These are phyloP conservation scores for Penicillium digitatum DNA, from an alignment of 2,329 filamentous ascomycete genomes.

Conservation along the genomic window DNA sequence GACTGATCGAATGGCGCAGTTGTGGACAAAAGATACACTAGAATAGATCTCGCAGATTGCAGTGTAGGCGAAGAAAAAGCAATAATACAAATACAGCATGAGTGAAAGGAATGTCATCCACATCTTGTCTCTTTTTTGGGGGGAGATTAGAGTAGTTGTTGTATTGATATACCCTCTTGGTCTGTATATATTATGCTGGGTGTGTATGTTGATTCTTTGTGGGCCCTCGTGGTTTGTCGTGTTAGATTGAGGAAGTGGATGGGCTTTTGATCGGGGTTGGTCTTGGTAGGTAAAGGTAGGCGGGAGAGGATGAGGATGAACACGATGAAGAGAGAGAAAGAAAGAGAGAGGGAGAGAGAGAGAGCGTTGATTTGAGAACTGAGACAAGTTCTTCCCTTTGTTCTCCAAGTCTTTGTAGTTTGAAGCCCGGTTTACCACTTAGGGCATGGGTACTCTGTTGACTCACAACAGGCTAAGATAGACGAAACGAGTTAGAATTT, in stretches of 20 bases:
- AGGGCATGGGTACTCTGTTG: background rate
- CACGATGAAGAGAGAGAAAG: background rate
- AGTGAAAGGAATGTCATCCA: background rate
- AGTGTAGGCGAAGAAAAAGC: background rate
- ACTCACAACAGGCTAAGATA: background rate
- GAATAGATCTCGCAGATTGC: background rate
- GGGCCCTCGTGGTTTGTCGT: background rate
- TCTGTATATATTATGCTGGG: background rate
- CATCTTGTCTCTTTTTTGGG: background rate
- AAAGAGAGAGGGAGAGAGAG: too few species aligned
- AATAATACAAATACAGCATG: conserved; percentile 3
- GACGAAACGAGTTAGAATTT: background rate
- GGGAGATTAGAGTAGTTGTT: background rate
- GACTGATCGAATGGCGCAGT: conserved; percentile 11
- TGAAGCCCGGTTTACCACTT: background rate
- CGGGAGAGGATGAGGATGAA: background rate
- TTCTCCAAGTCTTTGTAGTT: background rate
- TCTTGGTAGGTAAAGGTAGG: background rate
- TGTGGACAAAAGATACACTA: background rate
- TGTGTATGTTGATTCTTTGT: background rate
- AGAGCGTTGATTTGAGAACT: background rate
- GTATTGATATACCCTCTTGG: background rate
- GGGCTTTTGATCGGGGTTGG: background rate
- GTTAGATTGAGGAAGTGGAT: background rate
- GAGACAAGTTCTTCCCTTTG: background rate